phyloP scores from a whole-genome alignment of 176 grass and related monocot species.

The Eremochloa ophiuroides region DNA sequence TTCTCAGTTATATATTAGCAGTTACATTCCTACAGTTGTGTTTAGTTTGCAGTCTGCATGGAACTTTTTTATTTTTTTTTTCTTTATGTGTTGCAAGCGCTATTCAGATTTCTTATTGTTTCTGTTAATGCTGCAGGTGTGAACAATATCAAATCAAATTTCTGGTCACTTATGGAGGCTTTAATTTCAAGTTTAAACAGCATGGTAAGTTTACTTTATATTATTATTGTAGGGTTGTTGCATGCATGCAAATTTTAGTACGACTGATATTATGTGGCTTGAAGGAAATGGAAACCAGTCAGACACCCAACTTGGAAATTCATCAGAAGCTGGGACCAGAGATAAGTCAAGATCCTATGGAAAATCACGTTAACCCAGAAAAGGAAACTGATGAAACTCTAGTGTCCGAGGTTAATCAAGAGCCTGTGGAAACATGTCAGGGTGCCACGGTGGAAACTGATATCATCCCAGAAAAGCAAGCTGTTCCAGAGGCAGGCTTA shows the following conservation, averaged over 20 bases:
- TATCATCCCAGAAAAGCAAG: constrained; percentile 20
- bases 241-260: background rate
- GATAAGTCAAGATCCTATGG: background rate
- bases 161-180: background rate
- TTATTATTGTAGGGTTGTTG: background rate
- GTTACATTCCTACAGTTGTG: background rate
- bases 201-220: constrained; percentile 17
- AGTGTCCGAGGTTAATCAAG: constrained; percentile 5
- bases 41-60: background rate
- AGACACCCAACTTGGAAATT: background rate
- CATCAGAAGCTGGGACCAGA: constrained; percentile 23
- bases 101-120: constrained; percentile 2
- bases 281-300: constrained; percentile 24
- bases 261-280: background rate
- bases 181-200: constrained; percentile 16
- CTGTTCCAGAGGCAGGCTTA: background rate
- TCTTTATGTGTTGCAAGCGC: background rate
- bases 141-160: background rate
- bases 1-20: background rate
- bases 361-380: constrained; percentile 13
- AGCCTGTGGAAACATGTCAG: constrained; percentile 15
- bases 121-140: constrained; percentile 1
- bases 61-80: background rate
- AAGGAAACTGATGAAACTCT: background rate
- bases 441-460: constrained; percentile 15